phyloP scores from a whole-genome alignment of 768 basidiomycete species.

The Phanerochaete carnosa region DNA sequence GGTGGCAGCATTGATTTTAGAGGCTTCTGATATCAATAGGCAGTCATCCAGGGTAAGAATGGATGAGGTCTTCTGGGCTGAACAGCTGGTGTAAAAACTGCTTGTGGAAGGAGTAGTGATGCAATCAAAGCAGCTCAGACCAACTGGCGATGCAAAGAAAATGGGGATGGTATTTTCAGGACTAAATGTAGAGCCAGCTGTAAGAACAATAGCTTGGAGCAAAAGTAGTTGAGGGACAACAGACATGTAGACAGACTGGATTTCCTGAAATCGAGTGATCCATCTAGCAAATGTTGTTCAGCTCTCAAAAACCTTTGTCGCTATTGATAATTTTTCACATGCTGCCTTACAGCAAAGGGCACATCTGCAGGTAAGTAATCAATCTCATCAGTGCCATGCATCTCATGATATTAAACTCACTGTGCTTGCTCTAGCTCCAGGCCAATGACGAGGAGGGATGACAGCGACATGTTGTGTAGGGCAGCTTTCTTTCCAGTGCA shows the following conservation, averaged over 20 bases:
- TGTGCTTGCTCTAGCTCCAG: background rate
- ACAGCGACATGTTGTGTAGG: background rate
- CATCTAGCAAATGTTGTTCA: slow-evolving; percentile 6
- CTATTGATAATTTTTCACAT: too few relatives aligned
- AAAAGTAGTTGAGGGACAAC: background rate
- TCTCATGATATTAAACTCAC: background rate
- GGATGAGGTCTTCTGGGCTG: too few relatives aligned
- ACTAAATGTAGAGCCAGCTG: background rate
- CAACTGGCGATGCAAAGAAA: too few relatives aligned
- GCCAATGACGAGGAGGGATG: background rate
- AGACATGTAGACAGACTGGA: slow-evolving; percentile 18
- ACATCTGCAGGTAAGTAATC: too few relatives aligned
- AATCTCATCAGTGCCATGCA: background rate
- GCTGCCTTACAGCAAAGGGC: too few relatives aligned
- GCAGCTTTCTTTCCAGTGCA: background rate
- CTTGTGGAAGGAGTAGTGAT: too few relatives aligned
- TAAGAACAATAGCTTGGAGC: background rate
- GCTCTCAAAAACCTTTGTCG: background rate
- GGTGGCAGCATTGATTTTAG: too few relatives aligned
- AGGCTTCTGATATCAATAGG: too few relatives aligned
- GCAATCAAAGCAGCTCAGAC: background rate
- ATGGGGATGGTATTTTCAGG: too few relatives aligned
- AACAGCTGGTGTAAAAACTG: too few relatives aligned
- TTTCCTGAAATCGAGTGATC: slow-evolving; percentile 7
- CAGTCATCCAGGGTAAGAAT: too few relatives aligned